Conservation (phyloP, 2,329 filamentous ascomycete genomes). For the Monilinia fructicola region DNA sequence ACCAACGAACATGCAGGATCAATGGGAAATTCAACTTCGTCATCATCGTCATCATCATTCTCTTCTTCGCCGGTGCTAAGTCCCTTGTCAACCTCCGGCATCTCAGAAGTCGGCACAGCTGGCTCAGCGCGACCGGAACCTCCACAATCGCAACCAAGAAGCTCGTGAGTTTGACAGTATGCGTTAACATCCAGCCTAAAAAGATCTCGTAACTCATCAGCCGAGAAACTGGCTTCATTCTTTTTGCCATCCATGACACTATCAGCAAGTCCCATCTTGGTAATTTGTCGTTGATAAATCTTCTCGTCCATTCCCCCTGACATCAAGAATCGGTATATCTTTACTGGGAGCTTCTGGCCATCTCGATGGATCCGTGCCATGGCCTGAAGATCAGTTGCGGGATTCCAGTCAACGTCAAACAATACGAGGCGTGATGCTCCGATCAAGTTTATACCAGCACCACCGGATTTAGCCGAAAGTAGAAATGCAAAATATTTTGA, state of each 20-base stretch:
- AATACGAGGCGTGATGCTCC: constrained; percentile 69
- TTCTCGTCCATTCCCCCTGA: constrained; percentile 71
- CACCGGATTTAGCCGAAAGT: constrained; percentile 70
- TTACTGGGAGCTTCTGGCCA: constrained; percentile 66
- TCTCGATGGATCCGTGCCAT: constrained; percentile 75
- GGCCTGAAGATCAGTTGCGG: constrained; percentile 69
- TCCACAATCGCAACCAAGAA: constrained; percentile 62
- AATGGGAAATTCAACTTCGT: constrained; percentile 38
- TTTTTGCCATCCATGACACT: constrained; percentile 69
- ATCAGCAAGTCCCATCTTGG: constrained; percentile 68
- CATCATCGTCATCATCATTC: constrained; percentile 30
- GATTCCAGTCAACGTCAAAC: constrained; percentile 77
- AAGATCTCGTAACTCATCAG: constrained; percentile 64
- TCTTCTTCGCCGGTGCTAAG: constrained; percentile 20
- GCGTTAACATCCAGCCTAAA: constrained; percentile 63
- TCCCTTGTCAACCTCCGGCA: constrained; percentile 25
- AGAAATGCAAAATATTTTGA: constrained; percentile 65
- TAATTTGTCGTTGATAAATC: constrained; percentile 71
- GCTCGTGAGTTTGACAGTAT: constrained; percentile 65
- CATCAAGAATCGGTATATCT: constrained; percentile 68
- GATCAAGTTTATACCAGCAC: constrained; percentile 68
- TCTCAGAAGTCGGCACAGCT: constrained; percentile 28
- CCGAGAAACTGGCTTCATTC: constrained; percentile 60
- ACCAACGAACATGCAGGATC: constrained; percentile 35
- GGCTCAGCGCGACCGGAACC: constrained; percentile 48